Evolutionary conservation across 2,329 filamentous ascomycete species (phyloP).

Genomic region (Xylariaceae sp.): DNA sequence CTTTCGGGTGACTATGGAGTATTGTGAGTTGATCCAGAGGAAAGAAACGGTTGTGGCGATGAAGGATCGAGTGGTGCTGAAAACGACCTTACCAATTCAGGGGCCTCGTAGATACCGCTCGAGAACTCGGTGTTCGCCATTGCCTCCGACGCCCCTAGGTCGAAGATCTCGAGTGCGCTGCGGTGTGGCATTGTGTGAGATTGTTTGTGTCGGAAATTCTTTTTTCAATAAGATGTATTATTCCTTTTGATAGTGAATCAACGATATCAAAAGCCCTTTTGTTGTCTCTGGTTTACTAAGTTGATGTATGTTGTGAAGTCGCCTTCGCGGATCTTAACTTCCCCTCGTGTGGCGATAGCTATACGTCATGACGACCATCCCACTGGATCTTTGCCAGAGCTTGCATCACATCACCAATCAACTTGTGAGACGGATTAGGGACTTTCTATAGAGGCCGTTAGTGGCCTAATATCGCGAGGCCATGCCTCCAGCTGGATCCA

Average conservation of each 20-base stretch:
- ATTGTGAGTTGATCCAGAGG: not conserved
- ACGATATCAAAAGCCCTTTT: not conserved
- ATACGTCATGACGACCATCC: not conserved
- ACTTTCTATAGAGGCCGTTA: no score
- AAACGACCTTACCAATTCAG: not conserved
- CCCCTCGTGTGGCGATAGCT: not conserved
- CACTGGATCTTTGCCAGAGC: not conserved
- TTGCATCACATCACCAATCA: not conserved
- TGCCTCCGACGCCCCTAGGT: slow-evolving; percentile 7
- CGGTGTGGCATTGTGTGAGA: not conserved
- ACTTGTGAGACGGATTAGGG: no score
- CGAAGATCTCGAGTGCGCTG: slow-evolving; percentile 6
- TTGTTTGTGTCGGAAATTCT: not conserved
- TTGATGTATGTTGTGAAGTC: not conserved
- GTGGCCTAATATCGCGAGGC: no score
- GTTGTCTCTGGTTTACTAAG: not conserved
- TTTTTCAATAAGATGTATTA: not conserved
- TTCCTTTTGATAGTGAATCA: not conserved
- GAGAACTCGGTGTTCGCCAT: slow-evolving; percentile 12
- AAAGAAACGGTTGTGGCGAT: no score
- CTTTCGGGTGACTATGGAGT: not conserved
- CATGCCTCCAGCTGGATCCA: no score
- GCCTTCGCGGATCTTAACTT: not conserved
- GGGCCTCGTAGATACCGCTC: slow-evolving; percentile 6
- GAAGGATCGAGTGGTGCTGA: not conserved